These are phyloP conservation scores for Abrus precatorius DNA, from an alignment of 306 rosid genomes.

Conservation along the genomic window DNA sequence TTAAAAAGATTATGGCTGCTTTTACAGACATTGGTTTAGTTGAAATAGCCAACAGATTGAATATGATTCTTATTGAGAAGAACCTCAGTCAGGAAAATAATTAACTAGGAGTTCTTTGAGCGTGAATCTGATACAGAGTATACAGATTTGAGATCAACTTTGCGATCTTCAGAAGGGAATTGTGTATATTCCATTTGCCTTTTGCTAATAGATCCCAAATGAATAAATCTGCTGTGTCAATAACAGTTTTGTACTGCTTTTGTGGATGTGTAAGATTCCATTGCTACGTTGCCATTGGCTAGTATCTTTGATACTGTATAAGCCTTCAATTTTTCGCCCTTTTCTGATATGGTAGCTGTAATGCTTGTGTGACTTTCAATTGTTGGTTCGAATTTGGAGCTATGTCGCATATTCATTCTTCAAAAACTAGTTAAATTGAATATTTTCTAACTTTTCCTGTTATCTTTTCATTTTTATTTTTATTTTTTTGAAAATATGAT, in stretches of 20 bases:
- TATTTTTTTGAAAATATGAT: not conserved
- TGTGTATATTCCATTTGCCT: conserved; percentile 38
- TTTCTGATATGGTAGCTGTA: conserved; percentile 11
- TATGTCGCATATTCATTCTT: conserved; percentile 12
- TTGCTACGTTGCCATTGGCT: conserved; percentile 5
- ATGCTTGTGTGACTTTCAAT: not conserved
- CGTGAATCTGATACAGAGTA: conserved; percentile 9
- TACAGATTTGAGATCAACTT: conserved; percentile 40
- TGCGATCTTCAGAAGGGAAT: conserved; percentile 34
- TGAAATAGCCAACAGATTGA: conserved; percentile 63
- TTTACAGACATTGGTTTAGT: conserved; percentile 66
- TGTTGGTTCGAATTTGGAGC: not conserved
- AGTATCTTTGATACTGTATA: conserved; percentile 1
- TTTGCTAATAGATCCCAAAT: conserved; percentile 8
- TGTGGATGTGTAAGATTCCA: conserved; percentile 14
- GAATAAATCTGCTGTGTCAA: conserved; percentile 34
- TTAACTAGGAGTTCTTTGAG: conserved; percentile 34
- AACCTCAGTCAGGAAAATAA: conserved; percentile 51
- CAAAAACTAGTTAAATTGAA: not conserved
- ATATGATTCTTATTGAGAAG: conserved; percentile 68
- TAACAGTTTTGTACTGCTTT: conserved; percentile 31
- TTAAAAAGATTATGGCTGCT: conserved; percentile 67
- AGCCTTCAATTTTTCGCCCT: conserved; percentile 10
- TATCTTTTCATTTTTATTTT: not conserved
- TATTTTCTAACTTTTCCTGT: not conserved